Evolutionary conservation across 768 basidiomycete species (phyloP).

Genomic region (Grammothele lineata): DNA sequence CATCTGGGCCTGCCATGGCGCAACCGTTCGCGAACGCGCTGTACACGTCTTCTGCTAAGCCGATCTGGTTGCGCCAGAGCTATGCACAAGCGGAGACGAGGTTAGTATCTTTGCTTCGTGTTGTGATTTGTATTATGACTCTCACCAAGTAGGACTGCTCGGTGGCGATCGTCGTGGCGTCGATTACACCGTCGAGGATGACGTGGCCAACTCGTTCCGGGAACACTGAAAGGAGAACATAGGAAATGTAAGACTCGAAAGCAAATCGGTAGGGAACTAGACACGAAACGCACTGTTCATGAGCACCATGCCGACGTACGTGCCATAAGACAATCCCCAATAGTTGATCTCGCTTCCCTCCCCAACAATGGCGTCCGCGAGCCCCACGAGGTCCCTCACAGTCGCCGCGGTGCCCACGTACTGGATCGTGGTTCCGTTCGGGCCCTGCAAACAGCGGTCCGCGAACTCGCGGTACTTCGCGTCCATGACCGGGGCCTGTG

Average conservation of each 20-base stretch:
- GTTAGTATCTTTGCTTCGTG: no score
- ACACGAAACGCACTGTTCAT: conserved; percentile 6
- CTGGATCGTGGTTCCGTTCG: conserved; percentile 8
- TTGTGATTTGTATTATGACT: no score
- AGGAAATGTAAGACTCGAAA: no score
- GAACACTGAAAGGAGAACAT: conserved; percentile 10
- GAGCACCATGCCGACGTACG: conserved; percentile 8
- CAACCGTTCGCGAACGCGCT: conserved; percentile 8
- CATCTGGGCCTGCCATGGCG: conserved; percentile 1
- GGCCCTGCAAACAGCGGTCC: conserved; percentile 8
- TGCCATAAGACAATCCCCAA: conserved; percentile 14
- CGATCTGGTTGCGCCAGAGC: conserved; percentile 6
- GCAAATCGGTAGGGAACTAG: no score
- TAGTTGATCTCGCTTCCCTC: conserved; percentile 4
- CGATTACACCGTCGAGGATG: conserved; percentile 11
- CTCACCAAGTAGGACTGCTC: conserved; percentile 5
- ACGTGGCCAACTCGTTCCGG: conserved; percentile 11
- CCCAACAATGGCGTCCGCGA: conserved; percentile 8
- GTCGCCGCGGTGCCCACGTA: conserved; percentile 13
- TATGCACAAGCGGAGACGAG: background rate
- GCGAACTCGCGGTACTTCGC: conserved; percentile 2
- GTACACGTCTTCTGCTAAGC: conserved; percentile 3
- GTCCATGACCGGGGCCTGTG: conserved; percentile 1
- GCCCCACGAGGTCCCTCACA: conserved; percentile 11
- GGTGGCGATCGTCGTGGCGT: conserved; percentile 4